These are phyloP conservation scores for Cladosporium oxysporum DNA, from an alignment of 2,329 filamentous ascomycete species.

Conservation along the genomic window DNA sequence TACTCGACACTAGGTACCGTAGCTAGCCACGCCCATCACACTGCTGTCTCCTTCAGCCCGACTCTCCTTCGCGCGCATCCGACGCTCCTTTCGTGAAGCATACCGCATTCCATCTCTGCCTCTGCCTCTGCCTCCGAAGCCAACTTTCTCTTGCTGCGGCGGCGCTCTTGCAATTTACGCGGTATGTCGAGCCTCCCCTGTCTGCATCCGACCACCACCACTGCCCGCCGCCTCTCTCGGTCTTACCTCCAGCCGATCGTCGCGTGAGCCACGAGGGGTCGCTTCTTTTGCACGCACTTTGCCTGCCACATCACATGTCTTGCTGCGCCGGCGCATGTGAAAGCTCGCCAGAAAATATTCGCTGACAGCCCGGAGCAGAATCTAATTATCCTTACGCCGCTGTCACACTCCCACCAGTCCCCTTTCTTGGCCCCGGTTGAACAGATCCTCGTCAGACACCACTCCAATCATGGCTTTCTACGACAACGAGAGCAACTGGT, in stretches of 20 bases:
- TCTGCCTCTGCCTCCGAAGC: constrained; percentile 2
- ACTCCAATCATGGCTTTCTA: constrained; percentile 63
- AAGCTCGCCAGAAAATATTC: neutral
- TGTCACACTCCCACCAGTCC: neutral
- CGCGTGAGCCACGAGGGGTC: constrained; percentile 4
- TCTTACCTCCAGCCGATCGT: neutral
- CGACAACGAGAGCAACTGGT: constrained; percentile 62
- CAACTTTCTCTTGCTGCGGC: constrained; percentile 3
- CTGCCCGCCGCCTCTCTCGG: neutral
- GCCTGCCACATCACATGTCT: constrained; percentile 1
- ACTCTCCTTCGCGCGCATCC: constrained; percentile 15
- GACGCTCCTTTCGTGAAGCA: constrained; percentile 9
- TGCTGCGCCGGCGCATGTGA: constrained; percentile 10
- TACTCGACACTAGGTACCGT: constrained; percentile 11
- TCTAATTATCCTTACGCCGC: constrained; percentile 12
- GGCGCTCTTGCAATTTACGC: constrained; percentile 2
- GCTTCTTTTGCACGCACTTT: neutral
- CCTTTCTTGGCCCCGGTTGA: neutral
- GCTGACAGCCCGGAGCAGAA: constrained; percentile 5
- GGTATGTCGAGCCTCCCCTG: constrained; percentile 8
- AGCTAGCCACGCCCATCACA: constrained; percentile 10
- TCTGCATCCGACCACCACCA: neutral
- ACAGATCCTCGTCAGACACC: neutral
- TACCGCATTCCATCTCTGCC: neutral
- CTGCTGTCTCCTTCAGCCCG: constrained; percentile 14